Evolutionary conservation across 164 flowering plant species (phyloP).

Genomic region (Umbilicus rupestris): DNA sequence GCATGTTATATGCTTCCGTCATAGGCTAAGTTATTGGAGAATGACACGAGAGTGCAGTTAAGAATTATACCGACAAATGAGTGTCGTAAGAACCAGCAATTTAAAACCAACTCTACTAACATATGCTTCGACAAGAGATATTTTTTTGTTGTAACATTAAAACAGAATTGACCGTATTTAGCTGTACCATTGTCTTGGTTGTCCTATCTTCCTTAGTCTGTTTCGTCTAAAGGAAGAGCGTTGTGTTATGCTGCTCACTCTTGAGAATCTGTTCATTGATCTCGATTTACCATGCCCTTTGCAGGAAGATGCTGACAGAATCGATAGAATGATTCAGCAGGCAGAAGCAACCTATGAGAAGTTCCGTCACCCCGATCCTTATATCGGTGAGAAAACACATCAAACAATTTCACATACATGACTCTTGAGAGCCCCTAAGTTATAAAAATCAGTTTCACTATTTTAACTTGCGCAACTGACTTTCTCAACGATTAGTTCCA

Average conservation of each 20-base stretch:
- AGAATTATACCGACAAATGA: too few species aligned
- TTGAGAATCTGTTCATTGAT: not conserved
- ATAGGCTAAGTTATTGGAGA: too few species aligned
- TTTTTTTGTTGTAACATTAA: too few species aligned
- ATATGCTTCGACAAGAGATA: too few species aligned
- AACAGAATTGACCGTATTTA: too few species aligned
- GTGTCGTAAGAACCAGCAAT: too few species aligned
- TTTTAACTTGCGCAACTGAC: not conserved
- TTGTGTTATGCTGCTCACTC: not conserved
- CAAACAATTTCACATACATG: not conserved
- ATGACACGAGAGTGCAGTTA: too few species aligned
- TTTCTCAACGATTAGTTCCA: conserved; percentile 58
- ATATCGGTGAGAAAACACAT: conserved; percentile 57
- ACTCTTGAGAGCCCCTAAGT: not conserved
- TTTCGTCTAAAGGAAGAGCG: not conserved
- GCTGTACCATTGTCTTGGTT: not conserved
- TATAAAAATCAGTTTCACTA: not conserved
- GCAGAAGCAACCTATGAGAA: conserved; percentile 66
- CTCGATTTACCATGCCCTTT: conserved; percentile 6
- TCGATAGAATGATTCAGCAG: conserved; percentile 68
- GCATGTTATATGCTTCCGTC: too few species aligned
- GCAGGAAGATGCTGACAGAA: conserved; percentile 77
- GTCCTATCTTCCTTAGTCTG: not conserved
- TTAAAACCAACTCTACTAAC: too few species aligned
- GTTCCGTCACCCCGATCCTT: conserved; percentile 97